phyloP scores from a whole-genome alignment of 768 basidiomycete genomes.

The Lactarius indigo region DNA sequence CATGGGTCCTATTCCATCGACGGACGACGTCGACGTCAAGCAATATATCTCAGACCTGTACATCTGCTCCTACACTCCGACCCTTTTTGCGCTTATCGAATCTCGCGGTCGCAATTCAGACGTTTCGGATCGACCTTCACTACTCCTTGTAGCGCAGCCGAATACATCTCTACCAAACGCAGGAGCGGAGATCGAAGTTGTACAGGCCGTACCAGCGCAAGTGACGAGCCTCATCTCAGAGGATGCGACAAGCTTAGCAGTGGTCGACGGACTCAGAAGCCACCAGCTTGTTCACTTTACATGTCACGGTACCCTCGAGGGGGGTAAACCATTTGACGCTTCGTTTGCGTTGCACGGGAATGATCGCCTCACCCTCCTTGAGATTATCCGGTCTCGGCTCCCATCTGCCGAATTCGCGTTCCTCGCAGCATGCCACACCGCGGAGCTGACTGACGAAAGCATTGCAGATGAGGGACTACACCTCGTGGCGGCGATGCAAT shows the following conservation, averaged over 20 bases:
- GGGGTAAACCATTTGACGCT: background rate
- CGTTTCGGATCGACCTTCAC: too few relatives aligned
- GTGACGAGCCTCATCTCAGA: background rate
- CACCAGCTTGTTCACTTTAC: background rate
- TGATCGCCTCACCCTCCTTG: background rate
- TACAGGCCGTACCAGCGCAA: background rate
- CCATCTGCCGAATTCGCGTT: constrained; percentile 9
- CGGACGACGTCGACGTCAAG: too few relatives aligned
- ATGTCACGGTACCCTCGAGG: constrained; percentile 3
- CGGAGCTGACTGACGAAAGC: background rate
- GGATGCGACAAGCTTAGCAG: background rate
- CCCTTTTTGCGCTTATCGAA: too few relatives aligned
- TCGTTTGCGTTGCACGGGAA: constrained; percentile 7
- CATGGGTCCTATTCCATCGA: too few relatives aligned
- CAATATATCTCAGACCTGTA: too few relatives aligned
- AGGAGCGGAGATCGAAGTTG: background rate
- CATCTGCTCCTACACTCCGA: too few relatives aligned
- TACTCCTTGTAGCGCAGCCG: background rate
- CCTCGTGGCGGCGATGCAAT: constrained; percentile 14
- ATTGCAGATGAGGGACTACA: constrained; percentile 6
- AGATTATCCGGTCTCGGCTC: background rate
- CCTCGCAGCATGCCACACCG: constrained; percentile 15
- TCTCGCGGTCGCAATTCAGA: too few relatives aligned
- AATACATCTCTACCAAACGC: background rate
- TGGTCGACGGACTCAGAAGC: background rate